Evolutionary conservation across 2,329 filamentous ascomycete genomes (phyloP).

Genomic region (Beauveria bassiana): DNA sequence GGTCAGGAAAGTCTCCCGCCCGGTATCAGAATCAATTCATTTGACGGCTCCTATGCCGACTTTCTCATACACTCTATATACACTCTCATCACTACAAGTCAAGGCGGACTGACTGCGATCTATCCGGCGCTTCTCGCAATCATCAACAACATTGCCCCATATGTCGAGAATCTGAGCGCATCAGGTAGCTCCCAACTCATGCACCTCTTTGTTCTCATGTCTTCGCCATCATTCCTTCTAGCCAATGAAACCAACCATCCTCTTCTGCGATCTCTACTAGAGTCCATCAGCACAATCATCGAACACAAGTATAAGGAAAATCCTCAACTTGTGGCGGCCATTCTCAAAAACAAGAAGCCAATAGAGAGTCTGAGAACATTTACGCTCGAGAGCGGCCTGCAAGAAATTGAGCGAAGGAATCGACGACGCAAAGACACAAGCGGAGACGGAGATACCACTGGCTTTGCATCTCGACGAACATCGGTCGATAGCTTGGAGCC

Average conservation of each 20-base stretch:
- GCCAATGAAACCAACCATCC: conserved; percentile 87
- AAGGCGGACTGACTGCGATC: conserved; percentile 81
- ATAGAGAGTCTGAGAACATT: conserved; percentile 83
- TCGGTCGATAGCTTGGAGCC: conserved; percentile 64
- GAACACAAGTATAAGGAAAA: conserved; percentile 85
- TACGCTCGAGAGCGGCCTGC: conserved; percentile 83
- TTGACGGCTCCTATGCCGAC: conserved; percentile 86
- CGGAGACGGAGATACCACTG: conserved; percentile 41
- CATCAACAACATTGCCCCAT: conserved; percentile 86
- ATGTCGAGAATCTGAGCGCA: conserved; percentile 68
- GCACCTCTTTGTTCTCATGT: conserved; percentile 87
- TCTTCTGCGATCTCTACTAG: conserved; percentile 72
- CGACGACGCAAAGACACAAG: conserved; percentile 59
- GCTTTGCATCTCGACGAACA: conserved; percentile 43
- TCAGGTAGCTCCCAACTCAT: conserved; percentile 74
- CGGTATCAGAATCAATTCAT: conserved; percentile 73
- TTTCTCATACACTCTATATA: conserved; percentile 95
- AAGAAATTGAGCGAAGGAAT: conserved; percentile 78
- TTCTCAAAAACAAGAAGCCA: conserved; percentile 71
- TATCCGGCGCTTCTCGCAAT: conserved; percentile 89
- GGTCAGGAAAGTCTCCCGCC: conserved; percentile 80
- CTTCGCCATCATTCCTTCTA: conserved; percentile 82
- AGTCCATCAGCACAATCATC: conserved; percentile 82
- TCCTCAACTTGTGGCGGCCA: conserved; percentile 68
- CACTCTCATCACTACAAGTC: conserved; percentile 80